Percentiles rank a stretch among this genome's conserved stretches.
phyloP scores from a whole-genome alignment of 2,329 filamentous ascomycete genomes.

The Pseudogymnoascus sp. region DNA sequence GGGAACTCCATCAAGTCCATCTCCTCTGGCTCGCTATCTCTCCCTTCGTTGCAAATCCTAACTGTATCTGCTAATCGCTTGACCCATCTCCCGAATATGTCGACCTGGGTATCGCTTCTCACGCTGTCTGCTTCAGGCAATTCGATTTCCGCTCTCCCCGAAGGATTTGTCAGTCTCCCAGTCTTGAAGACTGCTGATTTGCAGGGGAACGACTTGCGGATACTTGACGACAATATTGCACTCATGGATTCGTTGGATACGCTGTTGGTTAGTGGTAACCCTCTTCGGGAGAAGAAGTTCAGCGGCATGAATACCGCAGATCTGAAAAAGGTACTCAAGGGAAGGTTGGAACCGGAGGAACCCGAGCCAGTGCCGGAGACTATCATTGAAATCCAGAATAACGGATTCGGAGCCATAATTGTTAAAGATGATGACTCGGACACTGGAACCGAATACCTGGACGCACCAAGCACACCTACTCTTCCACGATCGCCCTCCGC shows the following conservation, averaged over 20 bases:
- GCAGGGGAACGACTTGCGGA: slow-evolving; percentile 72
- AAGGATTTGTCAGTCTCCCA: slow-evolving; percentile 60
- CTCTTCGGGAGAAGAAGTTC: slow-evolving; percentile 80
- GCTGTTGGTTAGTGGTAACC: slow-evolving; percentile 79
- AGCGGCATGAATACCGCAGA: slow-evolving; percentile 72
- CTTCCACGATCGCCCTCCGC: slow-evolving; percentile 31
- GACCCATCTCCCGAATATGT: slow-evolving; percentile 61
- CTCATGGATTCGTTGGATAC: slow-evolving; percentile 70
- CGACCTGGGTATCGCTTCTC: slow-evolving; percentile 63
- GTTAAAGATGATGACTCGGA: slow-evolving; percentile 34
- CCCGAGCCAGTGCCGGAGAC: slow-evolving; percentile 15
- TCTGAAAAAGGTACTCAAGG: slow-evolving; percentile 64
- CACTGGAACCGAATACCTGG: slow-evolving; percentile 44
- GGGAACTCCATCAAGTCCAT: slow-evolving; percentile 57
- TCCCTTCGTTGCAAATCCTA: slow-evolving; percentile 65
- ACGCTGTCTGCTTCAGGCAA: slow-evolving; percentile 78
- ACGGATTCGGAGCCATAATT: background rate
- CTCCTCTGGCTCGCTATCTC: slow-evolving; percentile 28
- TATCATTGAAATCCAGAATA: slow-evolving; percentile 29
- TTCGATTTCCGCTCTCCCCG: slow-evolving; percentile 64
- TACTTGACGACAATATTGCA: slow-evolving; percentile 67
- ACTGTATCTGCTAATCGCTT: slow-evolving; percentile 77
- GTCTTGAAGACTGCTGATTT: slow-evolving; percentile 73
- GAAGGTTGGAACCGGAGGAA: slow-evolving; percentile 52
- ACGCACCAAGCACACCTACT: slow-evolving; percentile 48